phyloP scores from a whole-genome alignment of 1,284 basidiomycete genomes.

The Neonothopanus nambi region DNA sequence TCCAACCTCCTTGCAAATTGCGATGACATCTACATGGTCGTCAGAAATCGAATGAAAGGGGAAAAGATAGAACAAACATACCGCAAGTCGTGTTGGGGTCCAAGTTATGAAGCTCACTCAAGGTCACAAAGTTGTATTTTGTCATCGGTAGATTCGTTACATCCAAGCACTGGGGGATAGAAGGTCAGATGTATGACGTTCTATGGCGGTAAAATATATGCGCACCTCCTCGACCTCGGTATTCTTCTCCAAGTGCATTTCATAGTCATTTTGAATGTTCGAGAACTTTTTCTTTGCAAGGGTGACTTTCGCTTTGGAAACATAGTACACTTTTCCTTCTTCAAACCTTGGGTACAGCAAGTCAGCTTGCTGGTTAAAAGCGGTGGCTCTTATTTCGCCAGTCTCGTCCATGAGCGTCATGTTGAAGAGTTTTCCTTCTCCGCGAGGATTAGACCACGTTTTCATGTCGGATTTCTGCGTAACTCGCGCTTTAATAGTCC shows the following conservation, averaged over 20 bases:
- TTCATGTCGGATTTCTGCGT: slow-evolving; percentile 90
- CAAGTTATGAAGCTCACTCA: slow-evolving; percentile 63
- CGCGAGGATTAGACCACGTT: slow-evolving; percentile 86
- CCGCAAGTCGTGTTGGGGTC: slow-evolving; percentile 81
- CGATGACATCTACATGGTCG: slow-evolving; percentile 73
- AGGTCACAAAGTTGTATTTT: slow-evolving; percentile 81
- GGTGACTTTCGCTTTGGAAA: slow-evolving; percentile 90
- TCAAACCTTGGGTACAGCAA: slow-evolving; percentile 82
- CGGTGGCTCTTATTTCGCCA: slow-evolving; percentile 91
- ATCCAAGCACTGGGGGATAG: slow-evolving; percentile 69
- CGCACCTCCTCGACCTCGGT: slow-evolving; percentile 82
- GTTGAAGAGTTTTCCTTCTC: slow-evolving; percentile 95
- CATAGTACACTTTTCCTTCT: slow-evolving; percentile 92
- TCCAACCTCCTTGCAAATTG: slow-evolving; percentile 78
- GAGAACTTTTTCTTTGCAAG: slow-evolving; percentile 98
- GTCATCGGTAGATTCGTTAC: slow-evolving; percentile 73
- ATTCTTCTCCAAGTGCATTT: slow-evolving; percentile 83
- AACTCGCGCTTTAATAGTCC: slow-evolving; percentile 97
- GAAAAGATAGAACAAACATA: slow-evolving; percentile 41
- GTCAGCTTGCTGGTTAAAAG: slow-evolving; percentile 89
- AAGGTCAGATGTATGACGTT: slow-evolving; percentile 9
- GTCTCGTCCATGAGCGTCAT: slow-evolving; percentile 95
- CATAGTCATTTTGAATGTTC: slow-evolving; percentile 91
- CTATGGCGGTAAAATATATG: background rate
- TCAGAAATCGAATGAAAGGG: slow-evolving; percentile 22